Evolutionary conservation across 805 yeast genomes (phyloP).

Genomic region (Kluyveromyces lactis): DNA sequence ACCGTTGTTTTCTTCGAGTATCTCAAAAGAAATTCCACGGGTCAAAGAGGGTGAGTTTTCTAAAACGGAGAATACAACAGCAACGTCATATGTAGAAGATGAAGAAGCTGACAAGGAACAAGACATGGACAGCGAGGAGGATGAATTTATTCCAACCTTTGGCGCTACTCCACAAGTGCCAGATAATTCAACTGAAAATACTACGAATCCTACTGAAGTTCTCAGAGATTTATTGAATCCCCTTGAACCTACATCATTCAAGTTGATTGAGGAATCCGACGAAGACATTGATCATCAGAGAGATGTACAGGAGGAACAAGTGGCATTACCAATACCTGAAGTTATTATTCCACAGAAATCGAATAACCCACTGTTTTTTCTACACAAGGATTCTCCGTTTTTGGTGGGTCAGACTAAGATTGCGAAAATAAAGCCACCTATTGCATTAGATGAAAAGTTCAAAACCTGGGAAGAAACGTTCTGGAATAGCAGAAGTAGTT

Average conservation of each 20-base stretch:
- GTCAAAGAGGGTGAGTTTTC: constrained; percentile 25
- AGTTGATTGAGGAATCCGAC: constrained; percentile 36
- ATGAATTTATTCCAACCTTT: constrained; percentile 50
- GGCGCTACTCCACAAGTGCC: constrained; percentile 22
- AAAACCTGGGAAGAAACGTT: constrained; percentile 65
- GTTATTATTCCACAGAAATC: constrained; percentile 18
- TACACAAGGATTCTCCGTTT: constrained; percentile 81
- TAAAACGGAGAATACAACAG: constrained; percentile 15
- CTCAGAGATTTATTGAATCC: constrained; percentile 54
- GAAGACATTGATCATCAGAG: constrained; percentile 39
- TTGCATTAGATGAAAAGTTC: constrained; percentile 26
- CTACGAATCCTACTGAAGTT: constrained; percentile 46
- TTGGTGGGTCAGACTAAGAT: constrained; percentile 77
- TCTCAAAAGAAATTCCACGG: constrained; percentile 10
- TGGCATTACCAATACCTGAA: constrained; percentile 12
- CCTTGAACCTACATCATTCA: constrained; percentile 32
- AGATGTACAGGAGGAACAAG: constrained; percentile 14
- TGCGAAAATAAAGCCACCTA: constrained; percentile 36
- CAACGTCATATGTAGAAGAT: constrained; percentile 13
- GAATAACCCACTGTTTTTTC: constrained; percentile 61
- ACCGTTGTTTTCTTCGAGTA: constrained; percentile 30
- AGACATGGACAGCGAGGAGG: constrained; percentile 27
- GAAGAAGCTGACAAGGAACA: constrained; percentile 15
- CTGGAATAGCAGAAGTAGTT: constrained; percentile 74
- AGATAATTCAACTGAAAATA: constrained; percentile 13